Conservation (phyloP, 495 filamentous ascomycete genomes). For the Wilcoxina mikolae region DNA sequence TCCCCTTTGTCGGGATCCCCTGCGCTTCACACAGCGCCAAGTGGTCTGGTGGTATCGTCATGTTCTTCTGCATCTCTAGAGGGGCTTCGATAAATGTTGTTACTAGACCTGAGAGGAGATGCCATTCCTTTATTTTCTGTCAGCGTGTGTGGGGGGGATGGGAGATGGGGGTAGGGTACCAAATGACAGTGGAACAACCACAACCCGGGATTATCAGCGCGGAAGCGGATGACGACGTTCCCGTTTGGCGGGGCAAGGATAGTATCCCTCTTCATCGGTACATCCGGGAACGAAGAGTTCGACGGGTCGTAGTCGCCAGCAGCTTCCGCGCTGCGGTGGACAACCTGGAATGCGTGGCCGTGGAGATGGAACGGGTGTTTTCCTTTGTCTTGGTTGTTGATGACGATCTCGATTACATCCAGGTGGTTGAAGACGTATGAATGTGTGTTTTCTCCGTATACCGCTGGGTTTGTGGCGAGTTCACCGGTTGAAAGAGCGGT, state of each 20-base stretch:
- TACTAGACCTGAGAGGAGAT: constrained; percentile 43
- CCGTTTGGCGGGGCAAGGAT: constrained; percentile 35
- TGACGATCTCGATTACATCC: constrained; percentile 58
- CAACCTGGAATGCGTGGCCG: constrained; percentile 68
- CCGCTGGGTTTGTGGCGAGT: constrained; percentile 42
- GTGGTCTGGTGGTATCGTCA: constrained; percentile 47
- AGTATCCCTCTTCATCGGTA: constrained; percentile 41
- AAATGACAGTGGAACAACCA: constrained; percentile 51
- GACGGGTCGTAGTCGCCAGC: constrained; percentile 38
- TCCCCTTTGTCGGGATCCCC: constrained; percentile 42
- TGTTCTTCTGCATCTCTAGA: constrained; percentile 41
- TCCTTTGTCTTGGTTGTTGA: constrained; percentile 64
- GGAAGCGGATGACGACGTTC: constrained; percentile 52
- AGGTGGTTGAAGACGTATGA: constrained; percentile 50
- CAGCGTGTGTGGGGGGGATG: constrained; percentile 17
- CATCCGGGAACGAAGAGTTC: constrained; percentile 31
- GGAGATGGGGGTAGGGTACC: neutral
- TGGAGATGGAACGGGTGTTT: constrained; percentile 81
- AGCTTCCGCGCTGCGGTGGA: constrained; percentile 37
- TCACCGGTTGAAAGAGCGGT: constrained; percentile 51
- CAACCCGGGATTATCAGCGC: constrained; percentile 56
- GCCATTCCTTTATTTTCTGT: constrained; percentile 37
- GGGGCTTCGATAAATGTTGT: constrained; percentile 49
- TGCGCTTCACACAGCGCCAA: constrained; percentile 43
- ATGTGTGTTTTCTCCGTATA: constrained; percentile 66